phyloP scores from a whole-genome alignment of 495 filamentous ascomycete species.

The Letharia columbiana region DNA sequence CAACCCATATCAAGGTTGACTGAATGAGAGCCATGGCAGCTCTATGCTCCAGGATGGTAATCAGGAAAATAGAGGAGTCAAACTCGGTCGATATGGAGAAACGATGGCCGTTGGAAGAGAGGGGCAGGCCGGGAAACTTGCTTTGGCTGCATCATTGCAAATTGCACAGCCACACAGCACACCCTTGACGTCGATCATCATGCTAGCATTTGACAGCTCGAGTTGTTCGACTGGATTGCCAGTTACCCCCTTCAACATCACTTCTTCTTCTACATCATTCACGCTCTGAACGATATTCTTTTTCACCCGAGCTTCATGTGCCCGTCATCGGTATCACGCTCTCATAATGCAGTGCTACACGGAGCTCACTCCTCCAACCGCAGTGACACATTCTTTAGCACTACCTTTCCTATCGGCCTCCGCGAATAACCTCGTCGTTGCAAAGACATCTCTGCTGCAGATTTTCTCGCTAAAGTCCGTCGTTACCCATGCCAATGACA shows the following conservation, averaged over 20 bases:
- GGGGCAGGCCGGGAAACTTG: constrained; percentile 7
- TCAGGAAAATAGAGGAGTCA: background rate
- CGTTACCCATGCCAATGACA: constrained; percentile 43
- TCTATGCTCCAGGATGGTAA: background rate
- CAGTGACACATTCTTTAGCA: constrained; percentile 78
- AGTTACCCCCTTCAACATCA: background rate
- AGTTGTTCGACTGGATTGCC: background rate
- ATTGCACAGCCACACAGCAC: background rate
- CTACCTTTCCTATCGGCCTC: constrained; percentile 67
- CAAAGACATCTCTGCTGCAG: constrained; percentile 83
- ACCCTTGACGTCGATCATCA: constrained; percentile 1
- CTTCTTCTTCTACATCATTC: background rate
- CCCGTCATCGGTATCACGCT: background rate
- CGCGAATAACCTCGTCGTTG: constrained; percentile 76
- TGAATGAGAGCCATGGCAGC: constrained; percentile 61
- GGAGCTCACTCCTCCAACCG: constrained; percentile 84
- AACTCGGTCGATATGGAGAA: background rate
- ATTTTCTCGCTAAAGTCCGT: constrained; percentile 54
- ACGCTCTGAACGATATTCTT: background rate
- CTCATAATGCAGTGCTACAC: constrained; percentile 69
- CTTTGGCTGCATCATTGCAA: constrained; percentile 12
- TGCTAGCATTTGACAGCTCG: background rate
- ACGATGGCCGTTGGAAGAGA: background rate
- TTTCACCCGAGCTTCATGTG: background rate
- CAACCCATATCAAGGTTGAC: constrained; percentile 79